Conservation (phyloP, 495 filamentous ascomycete genomes). For the Niebla homalea region DNA sequence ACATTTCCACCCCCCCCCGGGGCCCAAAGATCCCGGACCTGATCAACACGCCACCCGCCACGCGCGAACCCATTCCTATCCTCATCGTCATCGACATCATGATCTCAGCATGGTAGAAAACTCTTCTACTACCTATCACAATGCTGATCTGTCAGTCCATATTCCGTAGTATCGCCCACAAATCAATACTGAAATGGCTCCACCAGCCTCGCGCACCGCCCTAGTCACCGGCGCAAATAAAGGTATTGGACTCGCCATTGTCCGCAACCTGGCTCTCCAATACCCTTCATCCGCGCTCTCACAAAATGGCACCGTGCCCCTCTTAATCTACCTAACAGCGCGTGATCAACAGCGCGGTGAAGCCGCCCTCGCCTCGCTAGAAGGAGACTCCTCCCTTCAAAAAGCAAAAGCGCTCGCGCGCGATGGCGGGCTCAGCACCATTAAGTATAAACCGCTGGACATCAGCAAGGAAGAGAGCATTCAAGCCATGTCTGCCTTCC, state of each 20-base stretch:
- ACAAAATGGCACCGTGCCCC: constrained; percentile 22
- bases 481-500: constrained; percentile 22
- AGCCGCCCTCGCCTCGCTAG: constrained; percentile 26
- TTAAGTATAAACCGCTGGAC: constrained; percentile 31
- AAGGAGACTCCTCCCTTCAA: constrained; percentile 27
- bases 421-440: constrained; percentile 30
- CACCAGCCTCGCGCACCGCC: constrained; percentile 7
- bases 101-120: too few relatives aligned
- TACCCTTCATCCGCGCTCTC: constrained; percentile 32
- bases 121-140: not conserved
- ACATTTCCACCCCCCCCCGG: too few relatives aligned
- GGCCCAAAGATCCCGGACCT: too few relatives aligned
- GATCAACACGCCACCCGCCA: too few relatives aligned
- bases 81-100: too few relatives aligned
- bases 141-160: not conserved
- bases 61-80: too few relatives aligned
- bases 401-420: constrained; percentile 25
- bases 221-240: constrained; percentile 17
- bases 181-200: not conserved
- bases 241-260: constrained; percentile 16
- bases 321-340: constrained; percentile 40
- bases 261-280: constrained; percentile 25
- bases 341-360: constrained; percentile 29
- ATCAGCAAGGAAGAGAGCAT: constrained; percentile 31
- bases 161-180: not conserved